Conservation (phyloP, 163 green algal genomes). For the Chloroidium sp. region DNA sequence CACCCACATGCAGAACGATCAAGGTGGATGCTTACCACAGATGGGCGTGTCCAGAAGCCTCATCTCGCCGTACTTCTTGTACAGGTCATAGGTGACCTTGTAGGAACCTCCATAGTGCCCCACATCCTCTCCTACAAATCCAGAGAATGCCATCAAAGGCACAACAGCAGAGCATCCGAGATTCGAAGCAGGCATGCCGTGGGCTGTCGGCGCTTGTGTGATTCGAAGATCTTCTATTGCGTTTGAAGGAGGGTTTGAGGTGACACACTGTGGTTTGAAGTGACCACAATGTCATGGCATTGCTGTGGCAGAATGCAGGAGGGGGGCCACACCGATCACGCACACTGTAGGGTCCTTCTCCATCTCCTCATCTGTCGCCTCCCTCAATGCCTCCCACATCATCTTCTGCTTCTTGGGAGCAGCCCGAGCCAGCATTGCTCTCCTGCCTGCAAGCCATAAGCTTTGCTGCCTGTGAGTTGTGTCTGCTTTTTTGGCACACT, state of each 20-base stretch:
- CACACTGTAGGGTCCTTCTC: slow-evolving; percentile 82
- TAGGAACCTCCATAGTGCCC: slow-evolving; percentile 92
- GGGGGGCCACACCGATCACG: slow-evolving; percentile 64
- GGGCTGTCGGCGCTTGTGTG: too few species aligned
- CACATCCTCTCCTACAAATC: slow-evolving; percentile 78
- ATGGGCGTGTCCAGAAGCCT: slow-evolving; percentile 92
- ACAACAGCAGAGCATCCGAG: slow-evolving; percentile 3
- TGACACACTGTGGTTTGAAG: too few species aligned
- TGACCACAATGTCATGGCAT: background rate
- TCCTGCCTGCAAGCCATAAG: too few species aligned
- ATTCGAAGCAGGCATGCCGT: background rate
- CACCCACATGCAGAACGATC: too few species aligned
- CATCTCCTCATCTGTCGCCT: slow-evolving; percentile 92
- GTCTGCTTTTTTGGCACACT: too few species aligned
- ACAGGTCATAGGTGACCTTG: slow-evolving; percentile 85
- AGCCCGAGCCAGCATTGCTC: background rate
- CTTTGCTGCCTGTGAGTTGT: too few species aligned
- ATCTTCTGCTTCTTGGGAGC: slow-evolving; percentile 61
- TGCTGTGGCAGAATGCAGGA: background rate
- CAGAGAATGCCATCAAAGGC: background rate
- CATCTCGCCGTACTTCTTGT: slow-evolving; percentile 96
- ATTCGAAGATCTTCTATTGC: background rate
- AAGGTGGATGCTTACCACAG: slow-evolving; percentile 43
- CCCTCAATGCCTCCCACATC: slow-evolving; percentile 88
- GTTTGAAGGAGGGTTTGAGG: too few species aligned